Percentiles rank a stretch among this genome's conserved stretches.
These are phyloP conservation scores for Vigna mungo DNA, from an alignment of 306 rosid species.

Conservation along the genomic window DNA sequence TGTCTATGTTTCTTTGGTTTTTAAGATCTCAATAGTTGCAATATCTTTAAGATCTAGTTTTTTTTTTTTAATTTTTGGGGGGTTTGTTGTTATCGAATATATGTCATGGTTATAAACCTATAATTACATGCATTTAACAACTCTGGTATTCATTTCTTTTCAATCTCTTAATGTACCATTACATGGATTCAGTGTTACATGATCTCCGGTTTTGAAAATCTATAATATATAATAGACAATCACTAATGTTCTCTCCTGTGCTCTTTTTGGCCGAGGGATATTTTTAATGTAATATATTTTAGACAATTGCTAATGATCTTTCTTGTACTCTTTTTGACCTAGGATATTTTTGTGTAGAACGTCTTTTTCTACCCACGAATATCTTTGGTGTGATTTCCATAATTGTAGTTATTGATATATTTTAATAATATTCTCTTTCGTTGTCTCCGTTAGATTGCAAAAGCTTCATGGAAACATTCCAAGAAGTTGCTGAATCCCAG, in stretches of 20 bases:
- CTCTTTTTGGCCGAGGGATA: background rate
- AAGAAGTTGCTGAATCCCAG: slow-evolving; percentile 92
- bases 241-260: background rate
- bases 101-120: background rate
- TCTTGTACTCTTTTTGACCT: background rate
- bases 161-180: background rate
- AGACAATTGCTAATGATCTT: no score
- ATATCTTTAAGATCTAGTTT: background rate
- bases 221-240: background rate
- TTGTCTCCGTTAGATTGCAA: slow-evolving; percentile 65
- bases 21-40: background rate
- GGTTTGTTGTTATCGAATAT: background rate
- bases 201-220: background rate
- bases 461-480: slow-evolving; percentile 85
- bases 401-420: background rate
- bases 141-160: background rate
- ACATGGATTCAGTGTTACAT: slow-evolving; percentile 6
- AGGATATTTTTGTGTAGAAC: background rate
- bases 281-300: background rate
- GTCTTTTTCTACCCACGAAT: background rate
- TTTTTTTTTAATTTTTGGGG: background rate
- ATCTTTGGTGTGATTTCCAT: background rate
- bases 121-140: background rate
- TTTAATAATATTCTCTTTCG: background rate
- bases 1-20: background rate